Percentiles rank a stretch among this genome's conserved stretches.
These are phyloP conservation scores for Diutina mesorugosa DNA, from an alignment of 1,139 yeast genomes.

Conservation along the genomic window DNA sequence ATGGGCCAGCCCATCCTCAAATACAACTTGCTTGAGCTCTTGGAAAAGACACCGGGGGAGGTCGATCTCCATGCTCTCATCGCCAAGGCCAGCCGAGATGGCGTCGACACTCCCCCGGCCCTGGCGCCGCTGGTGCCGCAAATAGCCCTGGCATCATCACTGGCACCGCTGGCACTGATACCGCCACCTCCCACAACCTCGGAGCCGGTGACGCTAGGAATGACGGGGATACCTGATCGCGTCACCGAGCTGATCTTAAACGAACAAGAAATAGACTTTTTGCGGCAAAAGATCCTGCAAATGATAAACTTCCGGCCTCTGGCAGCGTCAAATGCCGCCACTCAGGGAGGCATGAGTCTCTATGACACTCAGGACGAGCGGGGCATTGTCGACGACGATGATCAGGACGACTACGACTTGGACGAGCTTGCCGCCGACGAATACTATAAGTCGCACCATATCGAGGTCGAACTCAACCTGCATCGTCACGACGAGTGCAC, in stretches of 20 bases:
- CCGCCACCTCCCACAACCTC: neutral
- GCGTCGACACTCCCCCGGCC: neutral
- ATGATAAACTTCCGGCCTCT: slow-evolving; percentile 2
- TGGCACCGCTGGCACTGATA: neutral
- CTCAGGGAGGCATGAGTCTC: slow-evolving; percentile 11
- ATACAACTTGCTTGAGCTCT: slow-evolving; percentile 19
- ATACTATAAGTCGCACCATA: slow-evolving; percentile 20
- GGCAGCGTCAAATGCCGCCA: neutral
- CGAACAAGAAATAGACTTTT: slow-evolving; percentile 20
- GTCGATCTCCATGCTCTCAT: slow-evolving; percentile 3
- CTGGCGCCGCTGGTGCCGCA: no score
- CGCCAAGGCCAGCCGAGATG: neutral
- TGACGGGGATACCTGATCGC: neutral
- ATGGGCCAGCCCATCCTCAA: slow-evolving; percentile 15
- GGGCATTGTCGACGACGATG: slow-evolving; percentile 14
- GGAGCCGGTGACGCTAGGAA: neutral
- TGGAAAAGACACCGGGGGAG: slow-evolving; percentile 16
- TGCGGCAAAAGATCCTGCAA: slow-evolving; percentile 14
- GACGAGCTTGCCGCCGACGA: slow-evolving; percentile 19
- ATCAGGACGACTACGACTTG: slow-evolving; percentile 26
- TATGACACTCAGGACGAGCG: slow-evolving; percentile 31
- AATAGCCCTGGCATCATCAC: neutral
- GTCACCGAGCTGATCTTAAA: slow-evolving; percentile 10
- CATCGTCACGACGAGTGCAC: neutral
- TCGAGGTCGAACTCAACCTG: slow-evolving; percentile 26